Percentiles rank a stretch among this genome's conserved stretches.
These are phyloP conservation scores for Arthrobotrys sinensis DNA, from an alignment of 2,329 filamentous ascomycete genomes.

Conservation along the genomic window DNA sequence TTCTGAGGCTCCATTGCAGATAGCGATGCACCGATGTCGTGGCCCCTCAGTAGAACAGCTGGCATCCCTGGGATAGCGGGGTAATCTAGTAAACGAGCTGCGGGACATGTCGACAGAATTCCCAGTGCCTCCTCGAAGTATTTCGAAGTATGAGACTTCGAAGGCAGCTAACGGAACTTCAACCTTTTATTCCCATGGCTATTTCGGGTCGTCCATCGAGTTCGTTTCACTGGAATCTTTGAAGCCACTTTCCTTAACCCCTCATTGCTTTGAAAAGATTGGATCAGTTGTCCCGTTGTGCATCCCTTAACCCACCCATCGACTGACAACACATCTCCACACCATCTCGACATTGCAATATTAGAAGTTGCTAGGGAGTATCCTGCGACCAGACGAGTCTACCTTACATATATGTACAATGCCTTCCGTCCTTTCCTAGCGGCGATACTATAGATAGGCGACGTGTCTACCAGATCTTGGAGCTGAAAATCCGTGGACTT, in stretches of 20 bases:
- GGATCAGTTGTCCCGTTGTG: slow-evolving; percentile 13
- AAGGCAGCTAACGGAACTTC: slow-evolving; percentile 25
- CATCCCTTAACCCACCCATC: slow-evolving; percentile 13
- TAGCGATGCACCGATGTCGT: slow-evolving; percentile 24
- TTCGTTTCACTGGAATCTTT: slow-evolving; percentile 2
- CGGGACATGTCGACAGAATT: slow-evolving; percentile 21
- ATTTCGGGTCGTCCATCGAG: slow-evolving; percentile 23
- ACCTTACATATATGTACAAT: slow-evolving; percentile 34
- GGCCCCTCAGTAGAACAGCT: slow-evolving; percentile 25
- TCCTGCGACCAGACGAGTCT: slow-evolving; percentile 29
- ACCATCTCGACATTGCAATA: slow-evolving; percentile 33
- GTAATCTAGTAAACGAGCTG: slow-evolving; percentile 21
- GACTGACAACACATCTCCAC: slow-evolving; percentile 33
- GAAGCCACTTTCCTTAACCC: slow-evolving; percentile 12
- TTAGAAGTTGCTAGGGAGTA: slow-evolving; percentile 14
- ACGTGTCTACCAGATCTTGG: slow-evolving; percentile 59
- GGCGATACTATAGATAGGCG: slow-evolving; percentile 49
- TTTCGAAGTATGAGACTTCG: slow-evolving; percentile 14
- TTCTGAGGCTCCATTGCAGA: slow-evolving; percentile 27
- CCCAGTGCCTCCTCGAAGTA: slow-evolving; percentile 13
- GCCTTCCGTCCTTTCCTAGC: slow-evolving; percentile 29
- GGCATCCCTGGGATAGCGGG: slow-evolving; percentile 24
- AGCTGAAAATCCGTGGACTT: slow-evolving; percentile 10
- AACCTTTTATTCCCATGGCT: slow-evolving; percentile 17
- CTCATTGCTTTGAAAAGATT: slow-evolving; percentile 22